Evolutionary conservation across 176 grass and related monocot species (phyloP).

Genomic region (Oryza australiensis): DNA sequence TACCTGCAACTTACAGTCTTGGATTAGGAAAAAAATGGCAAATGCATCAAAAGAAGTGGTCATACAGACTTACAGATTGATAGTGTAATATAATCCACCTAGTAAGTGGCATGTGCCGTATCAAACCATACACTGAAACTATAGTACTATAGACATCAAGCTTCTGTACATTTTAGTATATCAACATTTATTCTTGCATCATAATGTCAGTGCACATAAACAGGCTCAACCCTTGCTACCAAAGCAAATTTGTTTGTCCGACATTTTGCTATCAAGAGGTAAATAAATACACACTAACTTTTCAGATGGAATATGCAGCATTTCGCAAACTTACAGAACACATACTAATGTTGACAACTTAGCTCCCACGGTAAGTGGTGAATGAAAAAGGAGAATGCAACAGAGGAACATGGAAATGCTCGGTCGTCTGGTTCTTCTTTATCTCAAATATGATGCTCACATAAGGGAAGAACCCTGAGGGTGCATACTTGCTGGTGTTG

Average conservation of each 20-base stretch:
- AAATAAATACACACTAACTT: neutral
- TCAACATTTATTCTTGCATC: conserved; percentile 13
- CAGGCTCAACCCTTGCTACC: neutral
- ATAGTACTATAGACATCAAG: neutral
- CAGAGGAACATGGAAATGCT: conserved; percentile 94
- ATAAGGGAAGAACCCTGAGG: conserved; percentile 82
- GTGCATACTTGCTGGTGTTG: conserved; percentile 70
- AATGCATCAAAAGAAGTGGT: no score
- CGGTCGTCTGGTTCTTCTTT: conserved; percentile 55
- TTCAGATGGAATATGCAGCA: neutral
- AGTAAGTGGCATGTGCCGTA: no score
- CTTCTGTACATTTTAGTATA: neutral
- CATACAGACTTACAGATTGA: no score
- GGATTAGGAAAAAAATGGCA: no score
- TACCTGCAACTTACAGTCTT: no score
- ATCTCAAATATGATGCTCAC: conserved; percentile 90
- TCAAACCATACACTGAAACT: no score
- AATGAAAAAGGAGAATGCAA: conserved; percentile 91
- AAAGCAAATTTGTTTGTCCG: neutral
- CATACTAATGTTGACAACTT: conserved; percentile 11
- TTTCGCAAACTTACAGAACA: neutral
- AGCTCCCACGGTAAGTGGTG: conserved; percentile 91
- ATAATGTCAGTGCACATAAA: neutral
- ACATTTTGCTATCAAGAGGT: neutral
- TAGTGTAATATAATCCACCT: no score